These are phyloP conservation scores for Xerocomus spinulosus DNA, from an alignment of 768 basidiomycete genomes.

Conservation along the genomic window DNA sequence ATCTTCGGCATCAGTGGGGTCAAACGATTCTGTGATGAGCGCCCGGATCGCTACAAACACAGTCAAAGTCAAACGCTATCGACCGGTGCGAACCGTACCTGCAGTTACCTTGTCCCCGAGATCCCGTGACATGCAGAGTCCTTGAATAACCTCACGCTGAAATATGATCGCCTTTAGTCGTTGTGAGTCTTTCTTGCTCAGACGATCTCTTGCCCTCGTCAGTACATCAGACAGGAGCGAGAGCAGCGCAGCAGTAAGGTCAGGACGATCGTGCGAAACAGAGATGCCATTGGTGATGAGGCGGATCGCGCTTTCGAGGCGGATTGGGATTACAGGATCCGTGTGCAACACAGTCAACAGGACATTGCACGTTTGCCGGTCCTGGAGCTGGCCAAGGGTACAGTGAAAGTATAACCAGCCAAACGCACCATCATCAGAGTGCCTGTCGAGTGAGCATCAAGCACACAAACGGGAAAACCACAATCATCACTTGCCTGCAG, in stretches of 20 bases:
- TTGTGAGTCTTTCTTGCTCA: slow-evolving; percentile 31
- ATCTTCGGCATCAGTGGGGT: slow-evolving; percentile 35
- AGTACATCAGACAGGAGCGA: slow-evolving; percentile 39
- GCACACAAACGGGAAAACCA: background rate
- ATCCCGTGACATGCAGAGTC: slow-evolving; percentile 30
- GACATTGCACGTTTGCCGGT: slow-evolving; percentile 23
- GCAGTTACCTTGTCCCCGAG: slow-evolving; percentile 26
- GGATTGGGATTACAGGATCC: slow-evolving; percentile 19
- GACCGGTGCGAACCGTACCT: slow-evolving; percentile 26
- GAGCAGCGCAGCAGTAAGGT: slow-evolving; percentile 32
- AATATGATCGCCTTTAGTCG: slow-evolving; percentile 42
- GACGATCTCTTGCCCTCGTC: slow-evolving; percentile 17
- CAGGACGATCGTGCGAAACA: slow-evolving; percentile 15
- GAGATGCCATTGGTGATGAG: slow-evolving; percentile 37
- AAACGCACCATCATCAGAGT: slow-evolving; percentile 29
- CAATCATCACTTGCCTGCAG: slow-evolving; percentile 17
- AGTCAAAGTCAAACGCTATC: background rate
- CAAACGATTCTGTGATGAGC: slow-evolving; percentile 39
- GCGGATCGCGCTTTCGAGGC: slow-evolving; percentile 35
- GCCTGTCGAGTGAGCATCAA: slow-evolving; percentile 8
- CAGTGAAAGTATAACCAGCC: slow-evolving; percentile 43
- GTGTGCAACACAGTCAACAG: slow-evolving; percentile 35
- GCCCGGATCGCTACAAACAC: slow-evolving; percentile 35
- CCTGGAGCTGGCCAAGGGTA: slow-evolving; percentile 16
- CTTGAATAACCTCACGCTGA: slow-evolving; percentile 30